Evolutionary conservation across 1,284 basidiomycete species (phyloP).

Genomic region (Somion occarium): DNA sequence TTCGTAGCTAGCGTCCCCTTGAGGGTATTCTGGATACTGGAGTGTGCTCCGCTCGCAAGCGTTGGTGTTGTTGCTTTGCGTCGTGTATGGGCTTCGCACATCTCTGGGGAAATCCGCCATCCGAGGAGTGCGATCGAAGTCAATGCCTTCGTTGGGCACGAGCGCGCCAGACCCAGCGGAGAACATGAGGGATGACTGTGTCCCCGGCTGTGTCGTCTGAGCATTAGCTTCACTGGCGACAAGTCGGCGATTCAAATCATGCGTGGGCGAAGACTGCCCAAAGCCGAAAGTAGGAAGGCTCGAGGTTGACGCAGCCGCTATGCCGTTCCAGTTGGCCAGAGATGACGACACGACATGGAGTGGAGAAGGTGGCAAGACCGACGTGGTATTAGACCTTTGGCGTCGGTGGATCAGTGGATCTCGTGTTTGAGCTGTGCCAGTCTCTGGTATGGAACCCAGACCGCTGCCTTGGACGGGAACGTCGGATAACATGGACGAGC

Average conservation of each 20-base stretch:
- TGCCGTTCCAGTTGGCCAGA: constrained; percentile 26
- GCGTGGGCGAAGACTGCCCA: constrained; percentile 1
- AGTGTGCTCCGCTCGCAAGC: background rate
- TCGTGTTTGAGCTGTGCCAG: background rate
- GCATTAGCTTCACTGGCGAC: background rate
- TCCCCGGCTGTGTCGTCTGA: background rate
- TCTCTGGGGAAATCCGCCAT: constrained; percentile 16
- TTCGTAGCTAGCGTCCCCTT: background rate
- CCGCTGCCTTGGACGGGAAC: background rate
- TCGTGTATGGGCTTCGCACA: constrained; percentile 7
- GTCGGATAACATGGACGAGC: background rate
- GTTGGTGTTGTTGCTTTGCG: background rate
- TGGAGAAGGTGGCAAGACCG: constrained; percentile 23
- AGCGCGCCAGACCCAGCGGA: background rate
- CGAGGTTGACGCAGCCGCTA: constrained; percentile 3
- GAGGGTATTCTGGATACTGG: constrained; percentile 2
- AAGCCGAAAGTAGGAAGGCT: background rate
- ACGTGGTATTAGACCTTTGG: constrained; percentile 18
- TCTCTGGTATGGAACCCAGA: background rate
- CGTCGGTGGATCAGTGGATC: constrained; percentile 17
- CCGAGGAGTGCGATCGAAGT: constrained; percentile 22
- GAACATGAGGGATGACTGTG: background rate
- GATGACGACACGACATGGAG: constrained; percentile 28
- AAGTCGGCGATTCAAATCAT: background rate
- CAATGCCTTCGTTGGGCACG: constrained; percentile 4